Percentiles rank a stretch among this genome's conserved stretches.
phyloP scores from a whole-genome alignment of 2,329 filamentous ascomycete species.

The Oidium heveae region DNA sequence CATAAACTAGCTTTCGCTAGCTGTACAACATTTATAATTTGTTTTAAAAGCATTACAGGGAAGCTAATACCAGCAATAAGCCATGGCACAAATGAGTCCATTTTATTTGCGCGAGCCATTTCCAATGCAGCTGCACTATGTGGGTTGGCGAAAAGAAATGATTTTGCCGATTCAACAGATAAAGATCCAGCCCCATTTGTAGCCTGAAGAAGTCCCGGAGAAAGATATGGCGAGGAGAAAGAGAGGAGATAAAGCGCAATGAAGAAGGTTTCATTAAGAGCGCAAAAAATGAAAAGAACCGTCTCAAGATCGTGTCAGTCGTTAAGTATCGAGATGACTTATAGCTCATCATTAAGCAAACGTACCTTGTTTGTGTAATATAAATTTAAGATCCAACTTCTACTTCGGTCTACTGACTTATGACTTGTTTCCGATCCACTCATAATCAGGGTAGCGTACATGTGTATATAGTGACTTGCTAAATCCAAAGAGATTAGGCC shows the following conservation, averaged over 20 bases:
- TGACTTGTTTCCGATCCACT: conserved; percentile 57
- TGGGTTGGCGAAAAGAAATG: conserved; percentile 61
- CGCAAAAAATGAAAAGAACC: conserved; percentile 77
- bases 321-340: conserved; percentile 1
- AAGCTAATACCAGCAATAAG: conserved; percentile 56
- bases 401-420: conserved; percentile 74
- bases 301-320: conserved; percentile 25
- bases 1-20: conserved; percentile 78
- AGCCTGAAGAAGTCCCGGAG: conserved; percentile 50
- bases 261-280: conserved; percentile 88
- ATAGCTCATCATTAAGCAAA: conserved; percentile 4
- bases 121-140: conserved; percentile 86
- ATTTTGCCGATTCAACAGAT: conserved; percentile 35
- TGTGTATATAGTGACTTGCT: conserved; percentile 95
- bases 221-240: conserved; percentile 76
- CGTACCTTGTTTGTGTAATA: conserved; percentile 94
- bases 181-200: conserved; percentile 41
- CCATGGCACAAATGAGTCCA: conserved; percentile 54
- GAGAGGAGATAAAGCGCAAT: conserved; percentile 94
- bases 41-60: conserved; percentile 77
- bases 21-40: conserved; percentile 83
- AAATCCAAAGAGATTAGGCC: conserved; percentile 76
- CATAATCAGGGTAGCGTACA: conserved; percentile 87
- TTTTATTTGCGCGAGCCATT: conserved; percentile 81
- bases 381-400: conserved; percentile 73